Base-by-base conservation (phyloP, 75 land plant genomes). In the Chamaecyparis obtusa region DNA sequence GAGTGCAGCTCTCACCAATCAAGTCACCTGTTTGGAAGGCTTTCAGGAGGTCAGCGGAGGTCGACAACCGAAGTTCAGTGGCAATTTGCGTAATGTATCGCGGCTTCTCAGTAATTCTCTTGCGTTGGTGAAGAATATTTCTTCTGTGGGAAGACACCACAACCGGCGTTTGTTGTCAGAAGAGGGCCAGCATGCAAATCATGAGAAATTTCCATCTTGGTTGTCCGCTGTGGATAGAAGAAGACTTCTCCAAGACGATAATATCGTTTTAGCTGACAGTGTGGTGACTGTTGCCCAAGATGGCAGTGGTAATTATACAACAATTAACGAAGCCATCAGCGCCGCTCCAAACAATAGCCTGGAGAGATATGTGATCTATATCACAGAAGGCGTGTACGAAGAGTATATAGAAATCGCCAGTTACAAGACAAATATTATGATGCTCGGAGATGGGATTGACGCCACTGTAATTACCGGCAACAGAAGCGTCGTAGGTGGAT, bases 1-100 rank as follows among this genome's bases (percentile, higher is more conserved):
- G 19, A 85, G 94, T 85, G 93, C 89, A 32, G 92, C 93, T 30
- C 87, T 95, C 71, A 94, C 95, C 17, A 89, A 93, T 86, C 93
- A 93, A 84, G 85, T 87, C 83, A 95, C 97, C 16, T 95, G 95
- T 85, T 88, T 91, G 72, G 94, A 95, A 30, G 95, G 96, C 37
- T 90, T 95, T 55, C 85, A 54, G 37, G 46, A 80, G 49, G 83
- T 86, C 64, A 64, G 84, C 24, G 85, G 74, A 56, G 54, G 37
- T 69, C 60, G 81, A 24, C 87, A 89, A 57, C 21, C 15, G 0
- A 30, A 3, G 46, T 83, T 88, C 74, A 69, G 87, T 36, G 30
- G 32, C 82, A 17, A 54, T 16, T 79, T 93, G 0, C 3, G 43
- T 43, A 80, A 88, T 32, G 54, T 90, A 33, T 60, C 49, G 30